phyloP scores from a whole-genome alignment of 2,329 filamentous ascomycete genomes.

The Alternaria arborescens region DNA sequence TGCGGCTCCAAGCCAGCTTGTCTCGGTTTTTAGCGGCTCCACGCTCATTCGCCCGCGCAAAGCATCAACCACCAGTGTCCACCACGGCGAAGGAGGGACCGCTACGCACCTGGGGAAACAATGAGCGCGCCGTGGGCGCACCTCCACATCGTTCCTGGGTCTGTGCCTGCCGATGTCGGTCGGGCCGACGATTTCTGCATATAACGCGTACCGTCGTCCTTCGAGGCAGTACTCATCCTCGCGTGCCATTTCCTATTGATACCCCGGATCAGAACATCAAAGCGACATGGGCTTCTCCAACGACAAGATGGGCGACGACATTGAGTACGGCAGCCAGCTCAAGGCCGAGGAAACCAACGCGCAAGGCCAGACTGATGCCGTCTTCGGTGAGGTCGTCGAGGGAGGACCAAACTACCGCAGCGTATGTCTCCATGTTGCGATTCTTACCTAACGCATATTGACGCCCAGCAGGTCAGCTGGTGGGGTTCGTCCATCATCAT shows the following conservation, averaged over 20 bases:
- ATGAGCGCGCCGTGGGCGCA: slow-evolving; percentile 9
- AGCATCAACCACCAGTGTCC: slow-evolving; percentile 8
- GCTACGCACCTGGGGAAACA: slow-evolving; percentile 15
- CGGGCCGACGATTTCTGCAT: slow-evolving; percentile 16
- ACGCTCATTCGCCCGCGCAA: slow-evolving; percentile 3
- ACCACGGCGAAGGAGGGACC: slow-evolving; percentile 1
- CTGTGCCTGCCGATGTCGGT: slow-evolving; percentile 16
- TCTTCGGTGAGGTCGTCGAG: slow-evolving; percentile 61
- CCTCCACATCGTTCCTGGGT: slow-evolving; percentile 13
- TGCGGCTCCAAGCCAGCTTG: slow-evolving; percentile 12
- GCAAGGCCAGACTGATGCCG: slow-evolving; percentile 30
- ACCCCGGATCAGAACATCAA: slow-evolving; percentile 6
- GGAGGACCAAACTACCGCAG: slow-evolving; percentile 66
- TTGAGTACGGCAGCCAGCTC: slow-evolving; percentile 12
- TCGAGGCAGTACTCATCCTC: slow-evolving; percentile 1
- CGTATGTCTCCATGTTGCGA: slow-evolving; percentile 20
- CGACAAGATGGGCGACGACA: slow-evolving; percentile 10
- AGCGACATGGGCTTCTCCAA: slow-evolving; percentile 9
- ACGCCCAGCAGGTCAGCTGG: slow-evolving; percentile 34
- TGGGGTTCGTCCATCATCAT: slow-evolving; percentile 38
- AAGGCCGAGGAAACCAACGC: slow-evolving; percentile 15
- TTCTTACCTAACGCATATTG: slow-evolving; percentile 5
- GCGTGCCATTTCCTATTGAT: slow-evolving; percentile 5
- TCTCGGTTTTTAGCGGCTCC: slow-evolving; percentile 14
- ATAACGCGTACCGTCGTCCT: slow-evolving; percentile 12